Conservation (phyloP, 306 rosid genomes). For the Rosa multiflora region DNA sequence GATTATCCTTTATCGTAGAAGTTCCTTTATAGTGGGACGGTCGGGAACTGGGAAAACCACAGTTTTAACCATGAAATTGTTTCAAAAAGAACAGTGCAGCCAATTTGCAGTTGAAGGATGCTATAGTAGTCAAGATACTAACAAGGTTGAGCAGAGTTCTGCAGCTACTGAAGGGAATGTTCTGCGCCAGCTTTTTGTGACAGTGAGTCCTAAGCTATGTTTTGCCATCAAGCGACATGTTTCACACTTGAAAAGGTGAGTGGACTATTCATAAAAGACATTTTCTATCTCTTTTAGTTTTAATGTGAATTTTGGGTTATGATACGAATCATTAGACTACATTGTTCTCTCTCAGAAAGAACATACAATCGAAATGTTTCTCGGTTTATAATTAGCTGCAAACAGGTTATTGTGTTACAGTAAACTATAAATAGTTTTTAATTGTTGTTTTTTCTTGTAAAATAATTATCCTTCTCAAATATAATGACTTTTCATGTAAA, state of each 20-base stretch:
- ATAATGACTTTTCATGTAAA: neutral
- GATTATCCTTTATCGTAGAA: slow-evolving; percentile 51
- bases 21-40: slow-evolving; percentile 70
- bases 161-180: slow-evolving; percentile 25
- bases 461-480: neutral
- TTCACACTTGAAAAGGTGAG: slow-evolving; percentile 63
- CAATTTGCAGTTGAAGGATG: slow-evolving; percentile 35
- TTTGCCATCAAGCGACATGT: slow-evolving; percentile 66
- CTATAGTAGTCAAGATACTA: slow-evolving; percentile 16
- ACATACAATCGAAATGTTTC: neutral
- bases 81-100: slow-evolving; percentile 51
- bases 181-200: slow-evolving; percentile 67
- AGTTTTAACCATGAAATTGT: slow-evolving; percentile 71
- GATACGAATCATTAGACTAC: neutral
- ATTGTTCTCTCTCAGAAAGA: neutral
- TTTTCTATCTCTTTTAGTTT: neutral
- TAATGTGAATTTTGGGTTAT: neutral
- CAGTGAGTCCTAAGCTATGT: slow-evolving; percentile 80
- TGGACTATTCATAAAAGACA: neutral
- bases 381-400: neutral
- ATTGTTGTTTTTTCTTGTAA: neutral
- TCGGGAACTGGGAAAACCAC: slow-evolving; percentile 94
- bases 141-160: slow-evolving; percentile 19
- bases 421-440: neutral
- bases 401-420: neutral